phyloP scores from a whole-genome alignment of 2,329 filamentous ascomycete genomes.

The Helminthosporium solani region DNA sequence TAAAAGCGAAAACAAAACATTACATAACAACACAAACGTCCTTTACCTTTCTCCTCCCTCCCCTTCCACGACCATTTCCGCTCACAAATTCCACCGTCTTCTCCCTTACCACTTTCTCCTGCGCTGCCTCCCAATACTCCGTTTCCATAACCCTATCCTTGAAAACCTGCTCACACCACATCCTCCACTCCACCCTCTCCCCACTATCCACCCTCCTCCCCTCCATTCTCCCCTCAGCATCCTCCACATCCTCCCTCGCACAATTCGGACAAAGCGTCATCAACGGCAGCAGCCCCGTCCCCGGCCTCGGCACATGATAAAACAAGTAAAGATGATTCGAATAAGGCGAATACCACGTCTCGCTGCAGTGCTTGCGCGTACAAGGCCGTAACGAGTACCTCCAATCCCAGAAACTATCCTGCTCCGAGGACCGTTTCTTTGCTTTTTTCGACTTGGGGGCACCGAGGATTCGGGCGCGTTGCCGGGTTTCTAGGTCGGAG shows the following conservation, averaged over 20 bases:
- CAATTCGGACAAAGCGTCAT: constrained; percentile 29
- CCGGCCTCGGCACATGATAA: constrained; percentile 19
- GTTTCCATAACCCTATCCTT: constrained; percentile 22
- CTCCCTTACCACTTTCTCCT: constrained; percentile 29
- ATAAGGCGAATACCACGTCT: constrained; percentile 25
- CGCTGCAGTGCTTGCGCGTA: constrained; percentile 20
- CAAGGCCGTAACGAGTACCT: constrained; percentile 28
- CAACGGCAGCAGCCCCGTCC: constrained; percentile 19
- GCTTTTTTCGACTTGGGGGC: neutral
- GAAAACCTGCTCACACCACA: constrained; percentile 22
- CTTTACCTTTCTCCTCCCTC: constrained; percentile 10
- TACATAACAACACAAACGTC: constrained; percentile 19
- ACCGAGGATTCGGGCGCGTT: constrained; percentile 16
- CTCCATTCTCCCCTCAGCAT: constrained; percentile 16
- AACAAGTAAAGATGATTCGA: constrained; percentile 24
- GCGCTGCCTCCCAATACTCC: constrained; percentile 33
- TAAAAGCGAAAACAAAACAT: neutral
- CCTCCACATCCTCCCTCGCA: constrained; percentile 26
- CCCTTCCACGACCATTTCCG: constrained; percentile 2
- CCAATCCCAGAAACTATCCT: constrained; percentile 25
- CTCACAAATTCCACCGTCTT: constrained; percentile 9
- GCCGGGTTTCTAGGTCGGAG: constrained; percentile 14
- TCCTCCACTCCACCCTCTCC: constrained; percentile 24
- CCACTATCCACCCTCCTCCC: constrained; percentile 24
- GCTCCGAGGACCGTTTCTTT: neutral